phyloP scores from a whole-genome alignment of 2,329 filamentous ascomycete species.

The Trichothecium sympodiale region DNA sequence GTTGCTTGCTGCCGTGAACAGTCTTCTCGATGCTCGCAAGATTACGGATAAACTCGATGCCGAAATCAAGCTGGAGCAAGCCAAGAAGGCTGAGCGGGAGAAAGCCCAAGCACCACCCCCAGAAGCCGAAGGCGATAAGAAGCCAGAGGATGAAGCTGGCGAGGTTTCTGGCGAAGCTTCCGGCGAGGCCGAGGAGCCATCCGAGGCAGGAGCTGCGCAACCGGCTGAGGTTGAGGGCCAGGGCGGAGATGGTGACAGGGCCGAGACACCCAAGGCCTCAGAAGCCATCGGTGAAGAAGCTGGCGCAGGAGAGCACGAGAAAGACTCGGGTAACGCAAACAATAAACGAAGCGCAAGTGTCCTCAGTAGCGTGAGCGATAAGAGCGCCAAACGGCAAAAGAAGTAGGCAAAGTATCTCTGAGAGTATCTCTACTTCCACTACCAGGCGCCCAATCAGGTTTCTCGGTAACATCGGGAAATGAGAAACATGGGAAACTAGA shows the following conservation, averaged over 20 bases:
- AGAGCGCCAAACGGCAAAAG: conserved; percentile 46
- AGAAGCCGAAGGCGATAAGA: conserved; percentile 7
- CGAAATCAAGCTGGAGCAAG: conserved; percentile 52
- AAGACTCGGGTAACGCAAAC: conserved; percentile 12
- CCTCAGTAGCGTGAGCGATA: conserved; percentile 58
- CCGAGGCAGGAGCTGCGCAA: conserved; percentile 10
- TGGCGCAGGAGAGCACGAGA: conserved; percentile 19
- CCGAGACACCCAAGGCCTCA: conserved; percentile 7
- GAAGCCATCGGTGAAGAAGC: conserved; percentile 10
- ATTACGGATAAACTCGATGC: conserved; percentile 64
- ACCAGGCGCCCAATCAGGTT: conserved; percentile 3
- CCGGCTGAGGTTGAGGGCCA: conserved; percentile 9
- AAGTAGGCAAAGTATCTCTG: conserved; percentile 25
- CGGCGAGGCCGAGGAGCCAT: conserved; percentile 10
- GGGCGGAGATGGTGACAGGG: conserved; percentile 5
- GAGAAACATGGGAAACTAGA: neutral
- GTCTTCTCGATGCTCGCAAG: conserved; percentile 63
- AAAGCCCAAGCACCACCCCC: conserved; percentile 8
- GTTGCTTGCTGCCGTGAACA: conserved; percentile 56
- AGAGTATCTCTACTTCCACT: conserved; percentile 12
- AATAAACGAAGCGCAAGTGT: conserved; percentile 75
- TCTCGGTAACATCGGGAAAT: too few relatives aligned
- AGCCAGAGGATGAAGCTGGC: conserved; percentile 4
- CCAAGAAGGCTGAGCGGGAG: conserved; percentile 38
- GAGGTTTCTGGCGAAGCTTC: conserved; percentile 6